These are phyloP conservation scores for Penicillium soppii DNA, from an alignment of 495 filamentous ascomycete species.

Conservation along the genomic window DNA sequence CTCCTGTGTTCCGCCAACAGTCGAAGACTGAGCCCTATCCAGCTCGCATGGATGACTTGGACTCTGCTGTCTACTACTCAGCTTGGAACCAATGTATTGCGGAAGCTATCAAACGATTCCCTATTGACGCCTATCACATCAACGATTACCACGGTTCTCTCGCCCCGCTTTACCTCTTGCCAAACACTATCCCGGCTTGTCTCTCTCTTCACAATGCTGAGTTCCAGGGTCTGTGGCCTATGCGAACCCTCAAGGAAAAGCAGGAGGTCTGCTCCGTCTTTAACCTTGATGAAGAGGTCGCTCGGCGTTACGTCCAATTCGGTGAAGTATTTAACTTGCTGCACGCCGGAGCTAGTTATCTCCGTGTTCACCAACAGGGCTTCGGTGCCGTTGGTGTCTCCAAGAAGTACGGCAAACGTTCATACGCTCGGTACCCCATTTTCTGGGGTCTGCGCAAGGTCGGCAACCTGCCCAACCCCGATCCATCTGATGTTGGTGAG, in stretches of 20 bases:
- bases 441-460: slow-evolving; percentile 75
- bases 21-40: slow-evolving; percentile 69
- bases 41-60: slow-evolving; percentile 71
- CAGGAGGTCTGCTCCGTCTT: slow-evolving; percentile 71
- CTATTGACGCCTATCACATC: slow-evolving; percentile 74
- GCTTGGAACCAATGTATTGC: slow-evolving; percentile 75
- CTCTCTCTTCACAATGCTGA: slow-evolving; percentile 65
- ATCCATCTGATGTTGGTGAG: slow-evolving; percentile 70
- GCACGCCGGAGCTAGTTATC: slow-evolving; percentile 70
- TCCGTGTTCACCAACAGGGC: slow-evolving; percentile 71
- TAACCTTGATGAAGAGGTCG: slow-evolving; percentile 49
- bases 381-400: slow-evolving; percentile 76
- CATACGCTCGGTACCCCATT: slow-evolving; percentile 73
- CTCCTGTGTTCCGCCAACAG: slow-evolving; percentile 69
- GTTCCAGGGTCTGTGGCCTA: slow-evolving; percentile 76
- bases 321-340: slow-evolving; percentile 72
- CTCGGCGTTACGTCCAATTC: slow-evolving; percentile 52
- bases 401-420: slow-evolving; percentile 72
- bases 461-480: slow-evolving; percentile 71
- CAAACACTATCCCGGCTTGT: slow-evolving; percentile 49
- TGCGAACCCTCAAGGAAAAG: slow-evolving; percentile 65
- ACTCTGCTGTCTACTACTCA: slow-evolving; percentile 69
- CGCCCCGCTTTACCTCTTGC: slow-evolving; percentile 69
- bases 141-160: slow-evolving; percentile 79
- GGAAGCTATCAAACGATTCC: slow-evolving; percentile 57